Evolutionary conservation across 305 asterid genomes (phyloP), one percentile per base, ranked within the genome.

Genomic region (Nicotiana rustica): DNA sequence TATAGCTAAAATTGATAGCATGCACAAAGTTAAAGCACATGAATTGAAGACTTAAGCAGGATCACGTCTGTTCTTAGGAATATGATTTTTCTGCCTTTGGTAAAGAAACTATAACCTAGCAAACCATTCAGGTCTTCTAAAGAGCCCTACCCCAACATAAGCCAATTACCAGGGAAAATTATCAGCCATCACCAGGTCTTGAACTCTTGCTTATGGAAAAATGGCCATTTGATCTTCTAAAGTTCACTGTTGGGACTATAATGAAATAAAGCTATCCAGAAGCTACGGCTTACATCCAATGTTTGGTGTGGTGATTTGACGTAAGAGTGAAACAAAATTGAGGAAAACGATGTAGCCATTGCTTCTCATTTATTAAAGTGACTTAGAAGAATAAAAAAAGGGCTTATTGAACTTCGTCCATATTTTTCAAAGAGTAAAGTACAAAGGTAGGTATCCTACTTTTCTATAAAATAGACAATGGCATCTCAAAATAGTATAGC

Each of bases 101-200:
- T 75, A 75, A 25, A 52, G 80, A 75, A 75, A 75, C 44, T 62
- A 75, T 52, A 75, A 75, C 65, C 80, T 29, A 25, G 38, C 38
- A 52, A 7, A 29, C 38, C 65, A 75, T 75, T 7, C 47, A 75
- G 80, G 80, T 75, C 80, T 29, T 75, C 80, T 52, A 21, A 47
- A 52, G 79, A 21, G 9, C 80, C 29, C 65, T 49, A 73, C 79
- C 38, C 79, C 79, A 73, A 73, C 64, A 49, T 73, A 49, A 49
- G 64, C 41, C 64, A 49, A 49, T 49, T 52, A 49, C 64, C 41
- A 14, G 79, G 55, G 64, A 75, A 71, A 14, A 49, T 75, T 29
- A 52, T 3, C 80, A 29, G 80, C 80, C 80, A 21, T 73, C 57
- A 49, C 62, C 17, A 13, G 25, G 64, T 13, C 79, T 49, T 73